Conservation (phyloP, 441 rosid genomes). For the Hura crepitans region DNA sequence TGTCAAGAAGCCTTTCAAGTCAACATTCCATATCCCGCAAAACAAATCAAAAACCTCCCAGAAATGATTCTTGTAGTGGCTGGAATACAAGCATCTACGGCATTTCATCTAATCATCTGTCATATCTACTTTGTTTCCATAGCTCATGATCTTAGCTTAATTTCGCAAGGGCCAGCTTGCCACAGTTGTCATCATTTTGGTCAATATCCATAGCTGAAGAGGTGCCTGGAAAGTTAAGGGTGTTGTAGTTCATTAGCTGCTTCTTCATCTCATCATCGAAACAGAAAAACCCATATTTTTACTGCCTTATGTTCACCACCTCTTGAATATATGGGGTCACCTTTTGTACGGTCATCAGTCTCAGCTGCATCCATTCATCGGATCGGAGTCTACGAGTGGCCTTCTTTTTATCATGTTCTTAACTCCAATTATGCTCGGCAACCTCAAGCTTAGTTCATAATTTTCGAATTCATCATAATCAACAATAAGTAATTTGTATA, state of each 20-base stretch:
- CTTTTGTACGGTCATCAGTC: neutral
- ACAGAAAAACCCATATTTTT: conserved; percentile 10
- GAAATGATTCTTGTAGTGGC: too few relatives aligned
- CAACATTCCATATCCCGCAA: too few relatives aligned
- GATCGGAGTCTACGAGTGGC: conserved; percentile 27
- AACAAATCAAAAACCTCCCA: too few relatives aligned
- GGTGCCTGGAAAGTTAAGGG: conserved; percentile 18
- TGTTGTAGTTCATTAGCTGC: conserved; percentile 11
- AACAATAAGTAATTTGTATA: neutral
- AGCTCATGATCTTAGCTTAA: conserved; percentile 3
- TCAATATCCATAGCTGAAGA: neutral
- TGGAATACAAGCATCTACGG: neutral
- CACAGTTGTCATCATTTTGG: neutral
- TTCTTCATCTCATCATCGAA: neutral
- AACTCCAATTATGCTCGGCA: conserved; percentile 19
- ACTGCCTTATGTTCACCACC: conserved; percentile 22
- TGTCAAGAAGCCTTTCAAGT: too few relatives aligned
- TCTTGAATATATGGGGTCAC: conserved; percentile 28
- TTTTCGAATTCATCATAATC: neutral
- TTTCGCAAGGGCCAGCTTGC: neutral
- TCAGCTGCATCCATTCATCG: conserved; percentile 2
- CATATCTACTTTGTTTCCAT: neutral
- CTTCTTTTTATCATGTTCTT: conserved; percentile 16
- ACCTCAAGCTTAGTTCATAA: conserved; percentile 22
- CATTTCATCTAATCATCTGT: neutral